Evolutionary conservation across 257 asterid species (phyloP).

Genomic region (Nicotiana attenuata): DNA sequence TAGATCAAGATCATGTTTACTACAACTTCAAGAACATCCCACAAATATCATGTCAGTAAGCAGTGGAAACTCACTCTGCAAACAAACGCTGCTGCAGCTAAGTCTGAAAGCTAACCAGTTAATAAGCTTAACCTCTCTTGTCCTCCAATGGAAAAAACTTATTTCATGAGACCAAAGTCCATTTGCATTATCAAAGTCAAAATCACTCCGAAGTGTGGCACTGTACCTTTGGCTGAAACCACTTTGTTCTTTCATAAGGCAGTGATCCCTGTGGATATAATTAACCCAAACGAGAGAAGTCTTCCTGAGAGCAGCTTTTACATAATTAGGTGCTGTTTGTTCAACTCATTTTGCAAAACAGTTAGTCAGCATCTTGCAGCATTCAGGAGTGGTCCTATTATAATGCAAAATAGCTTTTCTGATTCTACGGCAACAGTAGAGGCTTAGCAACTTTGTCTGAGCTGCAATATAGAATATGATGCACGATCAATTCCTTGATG

Average conservation of each 20-base stretch:
- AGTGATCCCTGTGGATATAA: constrained; percentile 24
- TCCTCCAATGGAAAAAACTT: constrained; percentile 87
- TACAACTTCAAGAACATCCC: constrained; percentile 9
- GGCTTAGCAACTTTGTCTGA: no score
- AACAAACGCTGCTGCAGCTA: constrained; percentile 88
- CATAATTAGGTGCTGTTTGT: no score
- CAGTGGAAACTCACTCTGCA: constrained; percentile 49
- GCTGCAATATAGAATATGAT: no score
- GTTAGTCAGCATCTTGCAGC: no score
- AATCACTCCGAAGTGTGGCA: constrained; percentile 79
- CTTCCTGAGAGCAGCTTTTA: constrained; percentile 58
- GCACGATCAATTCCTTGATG: no score
- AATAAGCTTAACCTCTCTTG: constrained; percentile 41
- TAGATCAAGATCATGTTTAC: not conserved
- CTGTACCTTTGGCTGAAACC: constrained; percentile 30
- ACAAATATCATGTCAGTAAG: not conserved
- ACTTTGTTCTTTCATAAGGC: constrained; percentile 28
- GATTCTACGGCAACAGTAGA: no score
- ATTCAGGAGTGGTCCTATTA: no score
- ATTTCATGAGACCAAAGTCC: constrained; percentile 76
- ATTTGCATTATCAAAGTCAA: constrained; percentile 75
- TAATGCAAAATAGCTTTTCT: no score
- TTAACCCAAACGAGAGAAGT: constrained; percentile 23
- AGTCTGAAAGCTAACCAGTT: constrained; percentile 73
- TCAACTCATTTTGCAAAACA: no score